Percentiles rank a stretch among this genome's conserved stretches.
These are phyloP conservation scores for Meyerozyma elateridarum DNA, from an alignment of 1,139 yeast species.

Conservation along the genomic window DNA sequence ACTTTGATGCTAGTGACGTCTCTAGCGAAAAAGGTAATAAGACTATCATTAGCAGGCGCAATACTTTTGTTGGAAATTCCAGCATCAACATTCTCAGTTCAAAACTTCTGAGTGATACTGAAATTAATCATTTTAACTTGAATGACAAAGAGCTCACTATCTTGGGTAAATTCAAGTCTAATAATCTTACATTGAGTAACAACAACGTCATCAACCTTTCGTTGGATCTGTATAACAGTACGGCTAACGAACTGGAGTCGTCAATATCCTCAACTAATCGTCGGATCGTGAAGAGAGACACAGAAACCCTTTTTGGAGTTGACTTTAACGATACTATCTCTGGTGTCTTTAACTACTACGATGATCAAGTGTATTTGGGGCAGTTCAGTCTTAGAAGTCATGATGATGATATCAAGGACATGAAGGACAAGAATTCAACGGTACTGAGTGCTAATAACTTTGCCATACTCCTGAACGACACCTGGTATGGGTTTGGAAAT, in stretches of 20 bases:
- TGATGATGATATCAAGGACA: constrained; percentile 20
- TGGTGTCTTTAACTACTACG: constrained; percentile 18
- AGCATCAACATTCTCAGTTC: constrained; percentile 63
- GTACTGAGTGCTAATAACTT: constrained; percentile 29
- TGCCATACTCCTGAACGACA: constrained; percentile 21
- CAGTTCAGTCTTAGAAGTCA: constrained; percentile 22
- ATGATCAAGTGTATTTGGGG: constrained; percentile 29
- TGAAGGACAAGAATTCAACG: constrained; percentile 27
- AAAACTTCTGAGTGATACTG: constrained; percentile 37
- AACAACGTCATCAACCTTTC: constrained; percentile 25
- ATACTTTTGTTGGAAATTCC: constrained; percentile 59
- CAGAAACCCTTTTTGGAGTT: constrained; percentile 22
- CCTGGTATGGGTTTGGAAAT: constrained; percentile 41
- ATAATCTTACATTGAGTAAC: constrained; percentile 25
- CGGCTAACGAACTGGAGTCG: constrained; percentile 27
- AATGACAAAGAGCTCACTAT: constrained; percentile 28
- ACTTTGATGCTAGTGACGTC: constrained; percentile 30
- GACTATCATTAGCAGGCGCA: constrained; percentile 25
- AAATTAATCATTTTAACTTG: constrained; percentile 29
- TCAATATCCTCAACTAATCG: constrained; percentile 4
- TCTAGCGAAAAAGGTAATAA: constrained; percentile 24
- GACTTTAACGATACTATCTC: constrained; percentile 28
- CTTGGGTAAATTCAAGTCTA: constrained; percentile 46
- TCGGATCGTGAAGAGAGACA: constrained; percentile 11
- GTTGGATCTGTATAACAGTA: constrained; percentile 27